Conservation (phyloP, 1,139 yeast genomes). For the Hyphopichia khmerensis region DNA sequence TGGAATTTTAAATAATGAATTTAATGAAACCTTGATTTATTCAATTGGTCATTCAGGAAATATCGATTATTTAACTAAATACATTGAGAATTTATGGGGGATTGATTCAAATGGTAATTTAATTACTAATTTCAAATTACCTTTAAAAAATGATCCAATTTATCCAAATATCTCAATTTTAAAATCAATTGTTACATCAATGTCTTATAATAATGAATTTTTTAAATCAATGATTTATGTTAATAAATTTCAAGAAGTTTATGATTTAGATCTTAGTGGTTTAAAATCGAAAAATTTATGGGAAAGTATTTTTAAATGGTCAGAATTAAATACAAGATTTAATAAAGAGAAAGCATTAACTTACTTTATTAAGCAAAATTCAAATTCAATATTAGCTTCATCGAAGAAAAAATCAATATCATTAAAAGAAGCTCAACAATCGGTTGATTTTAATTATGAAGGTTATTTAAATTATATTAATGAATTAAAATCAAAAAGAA, state of each 20-base stretch:
- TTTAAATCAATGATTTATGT: slow-evolving; percentile 33
- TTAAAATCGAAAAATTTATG: slow-evolving; percentile 27
- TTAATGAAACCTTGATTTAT: slow-evolving; percentile 28
- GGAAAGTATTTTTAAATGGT: slow-evolving; percentile 39
- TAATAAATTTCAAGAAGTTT: slow-evolving; percentile 35
- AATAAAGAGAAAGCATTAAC: slow-evolving; percentile 27
- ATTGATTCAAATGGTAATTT: slow-evolving; percentile 22
- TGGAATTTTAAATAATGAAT: slow-evolving; percentile 19
- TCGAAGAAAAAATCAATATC: slow-evolving; percentile 7
- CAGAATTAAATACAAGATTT: slow-evolving; percentile 29
- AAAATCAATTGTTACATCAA: slow-evolving; percentile 29
- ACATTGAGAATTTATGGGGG: slow-evolving; percentile 34
- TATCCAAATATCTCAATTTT: slow-evolving; percentile 28
- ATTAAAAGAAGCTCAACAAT: slow-evolving; percentile 29
- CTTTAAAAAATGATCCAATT: slow-evolving; percentile 15
- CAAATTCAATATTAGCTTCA: neutral
- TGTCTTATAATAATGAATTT: slow-evolving; percentile 30
- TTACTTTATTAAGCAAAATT: slow-evolving; percentile 20
- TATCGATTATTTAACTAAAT: slow-evolving; percentile 22
- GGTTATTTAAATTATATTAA: slow-evolving; percentile 30
- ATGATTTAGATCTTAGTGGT: slow-evolving; percentile 21
- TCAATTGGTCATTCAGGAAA: slow-evolving; percentile 34
- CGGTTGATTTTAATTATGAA: slow-evolving; percentile 42
- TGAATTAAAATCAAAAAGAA: slow-evolving; percentile 26
- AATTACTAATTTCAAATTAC: slow-evolving; percentile 6